Evolutionary conservation across 768 basidiomycete genomes (phyloP), one percentile per base, ranked within the genome.

Genomic region (Mycena filopes): DNA sequence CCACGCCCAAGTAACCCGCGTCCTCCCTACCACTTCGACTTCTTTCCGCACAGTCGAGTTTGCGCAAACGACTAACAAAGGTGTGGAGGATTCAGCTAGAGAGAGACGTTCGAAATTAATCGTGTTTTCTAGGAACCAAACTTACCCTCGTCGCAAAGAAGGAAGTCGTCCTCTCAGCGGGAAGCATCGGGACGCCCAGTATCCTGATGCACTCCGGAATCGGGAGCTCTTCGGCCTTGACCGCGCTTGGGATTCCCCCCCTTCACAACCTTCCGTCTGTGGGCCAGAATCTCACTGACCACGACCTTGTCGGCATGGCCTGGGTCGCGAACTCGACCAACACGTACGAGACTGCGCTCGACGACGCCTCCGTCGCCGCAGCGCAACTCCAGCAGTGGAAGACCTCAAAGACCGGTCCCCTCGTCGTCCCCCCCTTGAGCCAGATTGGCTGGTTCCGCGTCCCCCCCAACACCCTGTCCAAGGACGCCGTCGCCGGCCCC

Each of bases 151-250:
- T 65, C 6, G 76, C 77, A 2, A 59, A 42, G 11, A 72, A 71
- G 48, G 77, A 78, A 46, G 66, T 79, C 13, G 73, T 79, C 29
- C 68, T 78, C 1, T 76, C 75, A 1, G 71, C 74, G 4, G 76
- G 77, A 28, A 55, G 70, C 5, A 63, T 77, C 42, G 72, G 70
- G 2, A 76, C 74, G 1, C 76, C 77, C 4, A 49, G 15, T 36
- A 29, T 60, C 2, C 31, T 60, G 13, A 5, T 60, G 18, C 58
- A 71, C 10, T 71, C 80, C 0, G 77, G 65, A 4, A 60, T 64
- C 18, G 62, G 62, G 4, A 97, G 65, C 51, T 87, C 81, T 2
- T 88, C 88, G 26, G 96, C 85, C 0, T 87, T 86, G 15, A 91
- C 72, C 3, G 91, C 89, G 92, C 96, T 95, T 7, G 55, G 62